These are phyloP conservation scores for Phalaenopsis aphrodite DNA, from an alignment of 106 monocot species.

Conservation along the genomic window DNA sequence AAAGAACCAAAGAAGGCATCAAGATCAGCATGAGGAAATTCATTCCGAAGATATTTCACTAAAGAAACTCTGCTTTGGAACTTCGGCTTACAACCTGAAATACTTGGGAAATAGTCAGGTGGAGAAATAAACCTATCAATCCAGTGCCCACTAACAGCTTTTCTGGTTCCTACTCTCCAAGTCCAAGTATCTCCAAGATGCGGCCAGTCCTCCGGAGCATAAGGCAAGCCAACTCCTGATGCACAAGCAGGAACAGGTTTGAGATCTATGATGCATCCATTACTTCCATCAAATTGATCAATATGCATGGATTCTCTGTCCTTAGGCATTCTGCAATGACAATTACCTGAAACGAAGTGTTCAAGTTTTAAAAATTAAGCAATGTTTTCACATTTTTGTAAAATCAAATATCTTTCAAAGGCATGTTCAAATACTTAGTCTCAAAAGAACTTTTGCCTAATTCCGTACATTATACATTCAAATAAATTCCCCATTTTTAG, in stretches of 20 bases:
- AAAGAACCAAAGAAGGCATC: conserved; percentile 59
- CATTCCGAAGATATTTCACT: conserved; percentile 34
- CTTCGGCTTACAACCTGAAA: conserved; percentile 8
- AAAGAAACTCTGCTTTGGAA: conserved; percentile 43
- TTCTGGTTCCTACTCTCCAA: conserved; percentile 74
- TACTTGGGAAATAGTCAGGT: conserved; percentile 30
- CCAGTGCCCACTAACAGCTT: conserved; percentile 33
- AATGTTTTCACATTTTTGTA: background rate
- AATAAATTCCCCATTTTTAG: background rate
- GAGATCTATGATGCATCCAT: conserved; percentile 15
- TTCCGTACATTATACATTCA: background rate
- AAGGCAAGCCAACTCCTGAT: conserved; percentile 72
- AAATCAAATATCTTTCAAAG: background rate
- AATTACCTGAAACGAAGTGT: conserved; percentile 12
- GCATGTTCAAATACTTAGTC: background rate
- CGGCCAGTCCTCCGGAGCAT: conserved; percentile 85
- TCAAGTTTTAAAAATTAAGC: background rate
- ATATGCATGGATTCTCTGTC: conserved; percentile 17
- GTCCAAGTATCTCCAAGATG: conserved; percentile 66
- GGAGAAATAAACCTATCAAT: conserved; percentile 48
- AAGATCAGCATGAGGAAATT: conserved; percentile 43
- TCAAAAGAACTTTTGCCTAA: background rate
- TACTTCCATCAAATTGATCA: conserved; percentile 14
- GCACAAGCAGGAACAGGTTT: conserved; percentile 40
- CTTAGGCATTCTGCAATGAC: background rate